Evolutionary conservation across 2,329 filamentous ascomycete genomes (phyloP).

Genomic region (Colletotrichum coccodes): DNA sequence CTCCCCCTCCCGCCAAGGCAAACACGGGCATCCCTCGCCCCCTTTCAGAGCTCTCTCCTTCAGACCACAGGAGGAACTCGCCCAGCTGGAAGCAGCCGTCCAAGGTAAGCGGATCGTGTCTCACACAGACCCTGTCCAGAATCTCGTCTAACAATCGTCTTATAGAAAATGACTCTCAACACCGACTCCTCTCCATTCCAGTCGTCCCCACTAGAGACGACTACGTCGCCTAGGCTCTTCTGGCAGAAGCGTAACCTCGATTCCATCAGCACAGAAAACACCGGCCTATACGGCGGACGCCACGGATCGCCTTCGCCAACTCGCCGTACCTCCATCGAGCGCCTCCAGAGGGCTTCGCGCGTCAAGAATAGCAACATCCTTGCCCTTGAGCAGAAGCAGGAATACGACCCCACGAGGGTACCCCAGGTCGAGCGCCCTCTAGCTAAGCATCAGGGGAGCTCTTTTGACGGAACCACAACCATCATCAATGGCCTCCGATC

Average conservation of each 20-base stretch:
- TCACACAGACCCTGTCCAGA: constrained; percentile 28
- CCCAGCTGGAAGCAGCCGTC: constrained; percentile 86
- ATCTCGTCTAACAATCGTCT: constrained; percentile 41
- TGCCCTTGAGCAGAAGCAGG: constrained; percentile 88
- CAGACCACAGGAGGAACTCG: constrained; percentile 89
- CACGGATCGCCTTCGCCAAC: constrained; percentile 74
- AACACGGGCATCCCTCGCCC: constrained; percentile 73
- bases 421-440: constrained; percentile 85
- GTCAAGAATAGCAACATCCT: constrained; percentile 99
- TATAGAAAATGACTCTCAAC: constrained; percentile 74
- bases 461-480: constrained; percentile 67
- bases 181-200: constrained; percentile 87
- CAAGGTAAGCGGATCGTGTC: constrained; percentile 66
- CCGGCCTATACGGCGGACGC: constrained; percentile 68
- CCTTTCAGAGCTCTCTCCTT: constrained; percentile 88
- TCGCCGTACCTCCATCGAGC: constrained; percentile 92
- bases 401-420: constrained; percentile 86
- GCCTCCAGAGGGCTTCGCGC: constrained; percentile 90
- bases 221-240: constrained; percentile 84
- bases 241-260: constrained; percentile 85
- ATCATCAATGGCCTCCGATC: constrained; percentile 61
- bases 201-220: constrained; percentile 77
- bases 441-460: constrained; percentile 79
- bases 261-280: constrained; percentile 73
- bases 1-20: constrained; percentile 75